Evolutionary conservation across 179 eudicot genomes (phyloP).

Genomic region (Kewa caespitosa): DNA sequence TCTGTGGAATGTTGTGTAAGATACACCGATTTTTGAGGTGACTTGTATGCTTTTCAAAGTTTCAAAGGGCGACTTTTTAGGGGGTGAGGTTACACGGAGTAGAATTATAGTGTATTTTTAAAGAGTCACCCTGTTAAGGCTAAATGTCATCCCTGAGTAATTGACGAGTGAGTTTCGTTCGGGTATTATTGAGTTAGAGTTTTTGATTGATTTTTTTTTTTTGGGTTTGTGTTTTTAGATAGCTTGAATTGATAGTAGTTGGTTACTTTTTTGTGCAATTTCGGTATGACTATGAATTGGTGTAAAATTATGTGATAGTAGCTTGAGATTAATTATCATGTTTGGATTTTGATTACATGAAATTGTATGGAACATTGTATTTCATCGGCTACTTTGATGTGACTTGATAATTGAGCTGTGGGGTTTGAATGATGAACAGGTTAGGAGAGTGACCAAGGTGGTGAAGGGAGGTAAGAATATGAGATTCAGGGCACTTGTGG

Average conservation of each 20-base stretch:
- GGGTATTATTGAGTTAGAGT: too few relatives aligned
- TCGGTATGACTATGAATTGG: not conserved
- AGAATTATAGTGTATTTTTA: too few relatives aligned
- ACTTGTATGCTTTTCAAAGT: too few relatives aligned
- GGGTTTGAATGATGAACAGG: constrained; percentile 35
- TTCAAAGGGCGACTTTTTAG: too few relatives aligned
- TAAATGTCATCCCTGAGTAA: too few relatives aligned
- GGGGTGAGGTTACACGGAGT: too few relatives aligned
- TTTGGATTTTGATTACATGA: not conserved
- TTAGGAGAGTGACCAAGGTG: constrained; percentile 93
- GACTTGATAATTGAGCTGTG: not conserved
- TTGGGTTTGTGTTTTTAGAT: not conserved
- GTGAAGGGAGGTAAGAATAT: constrained; percentile 92
- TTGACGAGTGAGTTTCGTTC: too few relatives aligned
- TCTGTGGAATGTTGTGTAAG: too few relatives aligned
- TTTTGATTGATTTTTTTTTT: not conserved
- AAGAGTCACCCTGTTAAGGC: too few relatives aligned
- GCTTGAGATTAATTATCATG: not conserved
- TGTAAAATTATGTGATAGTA: not conserved
- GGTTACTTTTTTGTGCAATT: not conserved
- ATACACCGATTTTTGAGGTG: too few relatives aligned
- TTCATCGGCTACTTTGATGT: not conserved
- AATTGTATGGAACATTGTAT: not conserved
- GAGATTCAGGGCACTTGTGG: constrained; percentile 83
- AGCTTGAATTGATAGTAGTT: not conserved